Evolutionary conservation across 2,329 filamentous ascomycete species (phyloP).

Genomic region (Zopfia rhizophila): DNA sequence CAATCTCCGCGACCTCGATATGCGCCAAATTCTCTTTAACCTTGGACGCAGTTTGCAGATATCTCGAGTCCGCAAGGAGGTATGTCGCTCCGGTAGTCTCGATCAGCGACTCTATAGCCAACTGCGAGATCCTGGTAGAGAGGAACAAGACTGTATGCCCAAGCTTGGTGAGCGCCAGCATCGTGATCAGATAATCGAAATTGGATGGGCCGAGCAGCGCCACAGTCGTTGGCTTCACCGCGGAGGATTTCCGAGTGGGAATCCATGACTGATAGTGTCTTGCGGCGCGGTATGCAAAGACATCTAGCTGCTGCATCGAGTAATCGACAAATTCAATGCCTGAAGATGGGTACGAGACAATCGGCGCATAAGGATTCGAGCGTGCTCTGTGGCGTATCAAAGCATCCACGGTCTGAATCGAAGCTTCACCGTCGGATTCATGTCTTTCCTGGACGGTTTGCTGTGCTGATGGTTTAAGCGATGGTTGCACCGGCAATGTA

Average conservation of each 20-base stretch:
- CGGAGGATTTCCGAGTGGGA: conserved; percentile 25
- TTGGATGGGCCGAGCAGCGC: conserved; percentile 65
- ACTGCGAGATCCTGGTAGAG: conserved; percentile 63
- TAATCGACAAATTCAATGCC: conserved; percentile 61
- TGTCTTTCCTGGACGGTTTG: conserved; percentile 3
- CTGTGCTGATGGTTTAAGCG: conserved; percentile 2
- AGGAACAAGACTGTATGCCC: conserved; percentile 67
- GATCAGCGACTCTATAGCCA: conserved; percentile 61
- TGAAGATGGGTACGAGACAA: conserved; percentile 58
- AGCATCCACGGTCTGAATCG: conserved; percentile 50
- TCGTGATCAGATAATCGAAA: conserved; percentile 65
- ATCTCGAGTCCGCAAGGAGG: conserved; percentile 34
- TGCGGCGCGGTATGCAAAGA: conserved; percentile 45
- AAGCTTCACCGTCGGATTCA: conserved; percentile 6
- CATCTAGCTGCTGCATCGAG: conserved; percentile 58
- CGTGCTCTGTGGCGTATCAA: conserved; percentile 52
- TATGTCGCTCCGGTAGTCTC: conserved; percentile 33
- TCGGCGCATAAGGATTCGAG: conserved; percentile 45
- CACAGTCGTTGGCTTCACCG: conserved; percentile 44
- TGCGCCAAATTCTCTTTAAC: conserved; percentile 20
- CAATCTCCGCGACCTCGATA: conserved; percentile 28
- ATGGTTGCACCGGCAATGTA: conserved; percentile 8
- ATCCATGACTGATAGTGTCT: conserved; percentile 35
- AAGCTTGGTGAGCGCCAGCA: conserved; percentile 65
- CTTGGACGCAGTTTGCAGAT: conserved; percentile 45